Percentiles rank a stretch among this genome's conserved stretches.
Conservation (phyloP, 331 rosid species). For the Arachis monticola region DNA sequence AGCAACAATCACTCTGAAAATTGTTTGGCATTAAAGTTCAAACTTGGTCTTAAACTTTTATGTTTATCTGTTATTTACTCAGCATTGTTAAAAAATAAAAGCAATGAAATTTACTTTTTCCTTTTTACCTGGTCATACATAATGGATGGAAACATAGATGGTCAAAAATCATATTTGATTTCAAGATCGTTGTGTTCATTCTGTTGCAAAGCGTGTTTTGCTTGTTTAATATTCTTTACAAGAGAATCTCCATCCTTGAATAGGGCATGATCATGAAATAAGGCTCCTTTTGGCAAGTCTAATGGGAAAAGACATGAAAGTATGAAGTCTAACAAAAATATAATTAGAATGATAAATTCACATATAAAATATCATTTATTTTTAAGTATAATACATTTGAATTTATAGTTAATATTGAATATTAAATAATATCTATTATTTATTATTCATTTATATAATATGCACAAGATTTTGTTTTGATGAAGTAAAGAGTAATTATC, state of each 20-base stretch:
- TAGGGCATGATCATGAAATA: slow-evolving; percentile 4
- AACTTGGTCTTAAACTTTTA: not conserved
- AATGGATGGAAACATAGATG: slow-evolving; percentile 5
- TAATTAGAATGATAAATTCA: too few relatives aligned
- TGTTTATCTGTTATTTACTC: not conserved
- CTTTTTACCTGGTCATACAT: not conserved
- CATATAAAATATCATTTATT: too few relatives aligned
- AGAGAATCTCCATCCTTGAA: slow-evolving; percentile 28
- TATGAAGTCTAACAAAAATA: too few relatives aligned
- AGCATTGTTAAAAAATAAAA: not conserved
- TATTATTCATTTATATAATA: too few relatives aligned
- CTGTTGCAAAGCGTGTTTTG: not conserved
- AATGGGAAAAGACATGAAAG: too few relatives aligned
- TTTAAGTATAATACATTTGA: too few relatives aligned
- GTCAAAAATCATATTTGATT: not conserved
- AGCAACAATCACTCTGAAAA: not conserved
- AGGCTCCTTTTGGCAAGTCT: not conserved
- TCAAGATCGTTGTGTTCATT: too few relatives aligned
- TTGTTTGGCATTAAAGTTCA: not conserved
- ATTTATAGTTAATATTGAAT: too few relatives aligned
- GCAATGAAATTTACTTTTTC: not conserved
- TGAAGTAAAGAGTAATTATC: too few relatives aligned
- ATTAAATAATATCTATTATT: too few relatives aligned
- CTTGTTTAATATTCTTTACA: slow-evolving; percentile 7
- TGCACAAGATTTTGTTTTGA: too few relatives aligned